These are phyloP conservation scores for Lentinula lateritia DNA, from an alignment of 768 basidiomycete species.

Conservation along the genomic window DNA sequence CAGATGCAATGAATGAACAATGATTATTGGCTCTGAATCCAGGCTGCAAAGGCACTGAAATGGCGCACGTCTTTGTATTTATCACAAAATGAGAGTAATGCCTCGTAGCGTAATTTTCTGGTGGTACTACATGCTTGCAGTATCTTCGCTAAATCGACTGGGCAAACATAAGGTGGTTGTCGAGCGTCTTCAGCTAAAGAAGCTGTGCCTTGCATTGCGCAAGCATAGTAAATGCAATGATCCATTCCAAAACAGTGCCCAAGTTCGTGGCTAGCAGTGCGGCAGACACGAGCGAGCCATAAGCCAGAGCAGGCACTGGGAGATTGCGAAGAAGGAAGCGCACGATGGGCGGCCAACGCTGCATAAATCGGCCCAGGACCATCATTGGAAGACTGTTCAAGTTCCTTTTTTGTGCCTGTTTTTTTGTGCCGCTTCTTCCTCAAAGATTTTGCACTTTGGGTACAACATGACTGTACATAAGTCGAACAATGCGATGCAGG, in stretches of 20 bases:
- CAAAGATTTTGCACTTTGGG: not conserved
- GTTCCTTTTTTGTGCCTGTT: not conserved
- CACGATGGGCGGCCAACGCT: constrained; percentile 13
- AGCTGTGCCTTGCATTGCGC: constrained; percentile 30
- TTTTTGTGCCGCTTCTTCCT: constrained; percentile 11
- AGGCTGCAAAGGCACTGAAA: constrained; percentile 24
- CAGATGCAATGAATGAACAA: no score
- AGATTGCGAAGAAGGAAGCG: constrained; percentile 11
- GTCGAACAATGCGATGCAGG: constrained; percentile 28
- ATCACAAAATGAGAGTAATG: constrained; percentile 22
- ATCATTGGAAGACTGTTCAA: not conserved
- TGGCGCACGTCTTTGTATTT: constrained; percentile 18
- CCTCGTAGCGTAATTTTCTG: constrained; percentile 16
- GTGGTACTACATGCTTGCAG: constrained; percentile 18
- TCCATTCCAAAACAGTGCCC: constrained; percentile 37
- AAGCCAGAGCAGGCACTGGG: constrained; percentile 15
- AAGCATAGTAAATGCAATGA: constrained; percentile 32
- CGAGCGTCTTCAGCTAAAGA: constrained; percentile 26
- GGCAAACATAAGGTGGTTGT: constrained; percentile 30
- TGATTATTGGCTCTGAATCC: constrained; percentile 11
- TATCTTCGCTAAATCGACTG: constrained; percentile 26
- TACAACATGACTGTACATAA: constrained; percentile 18
- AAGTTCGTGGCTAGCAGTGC: constrained; percentile 32
- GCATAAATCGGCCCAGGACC: constrained; percentile 14
- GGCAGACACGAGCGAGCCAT: constrained; percentile 30